Evolutionary conservation across 352 stramenopile genomes (phyloP).

Genomic region (Pythium insidiosum): DNA sequence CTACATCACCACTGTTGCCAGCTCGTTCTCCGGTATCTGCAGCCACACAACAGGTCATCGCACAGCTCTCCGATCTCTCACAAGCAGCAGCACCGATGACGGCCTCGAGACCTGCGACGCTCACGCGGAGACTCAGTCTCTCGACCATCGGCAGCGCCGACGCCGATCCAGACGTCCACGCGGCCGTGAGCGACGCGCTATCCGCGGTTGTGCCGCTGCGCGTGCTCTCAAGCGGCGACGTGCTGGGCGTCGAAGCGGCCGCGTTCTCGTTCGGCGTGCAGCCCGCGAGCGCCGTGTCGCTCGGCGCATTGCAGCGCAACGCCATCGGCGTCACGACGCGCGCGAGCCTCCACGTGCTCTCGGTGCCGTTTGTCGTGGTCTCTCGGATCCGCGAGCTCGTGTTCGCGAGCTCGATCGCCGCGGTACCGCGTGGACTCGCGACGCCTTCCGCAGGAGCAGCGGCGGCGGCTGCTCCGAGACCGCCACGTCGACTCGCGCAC

Average conservation of each 20-base stretch:
- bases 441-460: background rate
- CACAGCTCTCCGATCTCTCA: no score
- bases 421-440: background rate
- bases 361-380: conserved; percentile 21
- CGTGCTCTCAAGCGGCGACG: conserved; percentile 25
- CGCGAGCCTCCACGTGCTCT: conserved; percentile 25
- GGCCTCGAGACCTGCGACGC: background rate
- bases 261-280: conserved; percentile 31
- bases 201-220: conserved; percentile 14
- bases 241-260: conserved; percentile 38
- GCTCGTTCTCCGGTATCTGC: no score
- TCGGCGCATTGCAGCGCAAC: conserved; percentile 37
- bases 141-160: conserved; percentile 1
- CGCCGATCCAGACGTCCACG: background rate
- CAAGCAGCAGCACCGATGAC: background rate
- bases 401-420: background rate
- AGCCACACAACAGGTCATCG: background rate
- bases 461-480: background rate
- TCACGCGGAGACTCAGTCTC: conserved; percentile 8
- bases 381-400: conserved; percentile 18
- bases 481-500: background rate
- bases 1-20: no score
- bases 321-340: conserved; percentile 29
- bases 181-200: background rate
- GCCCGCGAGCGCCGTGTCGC: conserved; percentile 22